Conservation (phyloP, 2,329 filamentous ascomycete species). For the Scleromitrula shiraiana region DNA sequence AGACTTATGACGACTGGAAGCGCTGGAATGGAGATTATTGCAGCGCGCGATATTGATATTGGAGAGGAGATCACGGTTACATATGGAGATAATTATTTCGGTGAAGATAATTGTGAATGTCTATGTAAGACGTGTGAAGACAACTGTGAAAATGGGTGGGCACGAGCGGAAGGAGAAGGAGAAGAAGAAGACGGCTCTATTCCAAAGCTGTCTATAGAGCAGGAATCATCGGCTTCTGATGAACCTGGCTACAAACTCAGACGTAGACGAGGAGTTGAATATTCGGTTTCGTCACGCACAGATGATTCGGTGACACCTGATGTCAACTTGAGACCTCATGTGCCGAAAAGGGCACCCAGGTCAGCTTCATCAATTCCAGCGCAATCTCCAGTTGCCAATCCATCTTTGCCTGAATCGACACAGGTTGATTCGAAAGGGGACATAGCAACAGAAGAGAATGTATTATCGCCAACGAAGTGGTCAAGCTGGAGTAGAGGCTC, state of each 20-base stretch:
- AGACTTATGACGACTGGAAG: conserved; percentile 74
- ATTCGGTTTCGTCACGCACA: conserved; percentile 44
- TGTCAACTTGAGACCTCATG: conserved; percentile 31
- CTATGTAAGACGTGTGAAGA: conserved; percentile 83
- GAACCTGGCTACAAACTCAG: conserved; percentile 46
- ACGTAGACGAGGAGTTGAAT: conserved; percentile 39
- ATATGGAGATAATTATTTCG: conserved; percentile 95
- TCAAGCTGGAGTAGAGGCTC: neutral
- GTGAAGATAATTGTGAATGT: conserved; percentile 89
- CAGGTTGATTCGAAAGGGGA: neutral
- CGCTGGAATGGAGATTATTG: conserved; percentile 85
- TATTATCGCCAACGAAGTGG: neutral
- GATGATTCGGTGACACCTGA: conserved; percentile 50
- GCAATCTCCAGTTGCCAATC: conserved; percentile 17
- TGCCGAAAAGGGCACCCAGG: conserved; percentile 23
- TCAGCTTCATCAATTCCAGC: conserved; percentile 18
- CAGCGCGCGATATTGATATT: conserved; percentile 69
- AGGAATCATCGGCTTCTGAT: conserved; percentile 15
- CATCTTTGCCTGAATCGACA: conserved; percentile 18
- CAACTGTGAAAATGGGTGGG: conserved; percentile 72
- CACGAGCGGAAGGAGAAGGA: conserved; percentile 42
- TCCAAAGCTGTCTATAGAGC: conserved; percentile 27
- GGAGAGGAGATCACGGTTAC: conserved; percentile 96
- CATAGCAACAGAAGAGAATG: neutral
- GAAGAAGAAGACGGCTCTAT: conserved; percentile 30